These are phyloP conservation scores for Plantago elongata DNA, from an alignment of 257 asterid genomes.

Conservation along the genomic window DNA sequence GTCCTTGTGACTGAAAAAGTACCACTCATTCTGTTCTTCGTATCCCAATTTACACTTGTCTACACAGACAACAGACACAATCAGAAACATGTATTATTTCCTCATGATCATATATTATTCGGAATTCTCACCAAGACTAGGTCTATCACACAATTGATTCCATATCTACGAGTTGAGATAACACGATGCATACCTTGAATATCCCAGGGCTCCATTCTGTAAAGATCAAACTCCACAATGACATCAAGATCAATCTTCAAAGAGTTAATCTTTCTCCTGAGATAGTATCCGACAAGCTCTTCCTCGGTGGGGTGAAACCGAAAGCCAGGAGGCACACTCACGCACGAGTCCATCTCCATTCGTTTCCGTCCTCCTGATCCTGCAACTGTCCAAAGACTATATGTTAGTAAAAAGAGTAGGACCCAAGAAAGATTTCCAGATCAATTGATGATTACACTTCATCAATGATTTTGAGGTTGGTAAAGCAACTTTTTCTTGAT, in stretches of 20 bases:
- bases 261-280: conserved; percentile 55
- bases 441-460: neutral
- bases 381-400: neutral
- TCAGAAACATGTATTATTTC: neutral
- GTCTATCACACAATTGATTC: too few species aligned
- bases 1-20: conserved; percentile 85
- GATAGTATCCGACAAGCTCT: conserved; percentile 90
- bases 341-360: conserved; percentile 59
- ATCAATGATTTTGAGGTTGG: conserved; percentile 13
- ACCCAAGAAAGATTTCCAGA: neutral
- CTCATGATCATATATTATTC: too few species aligned
- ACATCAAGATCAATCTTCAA: conserved; percentile 73
- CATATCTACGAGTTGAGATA: too few species aligned
- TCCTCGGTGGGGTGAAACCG: conserved; percentile 94
- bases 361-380: neutral
- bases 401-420: conserved; percentile 2
- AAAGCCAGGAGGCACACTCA: conserved; percentile 75
- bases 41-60: conserved; percentile 75
- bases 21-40: conserved; percentile 84
- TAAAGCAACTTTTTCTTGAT: conserved; percentile 22
- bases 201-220: conserved; percentile 96
- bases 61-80: conserved; percentile 14
- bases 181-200: conserved; percentile 50
- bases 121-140: too few species aligned
- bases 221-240: conserved; percentile 76